Base-by-base conservation (phyloP, 2,329 filamentous ascomycete species). In the Kalmusia sp. region DNA sequence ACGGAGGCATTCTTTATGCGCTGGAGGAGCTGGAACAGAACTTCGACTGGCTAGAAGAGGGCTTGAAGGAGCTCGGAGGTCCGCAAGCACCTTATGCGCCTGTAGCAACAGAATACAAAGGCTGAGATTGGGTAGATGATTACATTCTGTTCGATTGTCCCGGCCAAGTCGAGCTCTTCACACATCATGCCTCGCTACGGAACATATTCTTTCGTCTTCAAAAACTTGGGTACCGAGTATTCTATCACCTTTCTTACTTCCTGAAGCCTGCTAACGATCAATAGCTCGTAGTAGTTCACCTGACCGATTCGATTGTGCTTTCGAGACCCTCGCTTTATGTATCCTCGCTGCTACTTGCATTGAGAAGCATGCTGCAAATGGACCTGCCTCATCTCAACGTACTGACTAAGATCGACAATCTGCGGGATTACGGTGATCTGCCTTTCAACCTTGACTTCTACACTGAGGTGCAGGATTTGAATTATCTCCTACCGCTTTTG, bases 371-470 rank as follows among this genome's bases (percentile, higher is more conserved):
- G 93, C 87, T 99, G 48, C 95, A 98, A 77, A 93, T 99, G 84
- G 95, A 98, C 70, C 89, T 98, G 57, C 92, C 95, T 1, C 92
- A 97, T 70, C 82, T 99, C 62, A 99, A 99, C 69, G 91, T 99
- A 57, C 84, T 99, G 22, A 97, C 93, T 52, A 99, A 99, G 78
- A 96, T 99, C 77, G 95, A 99, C 77, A 97, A 97, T 70, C 82
- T 99, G 49, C 81, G 87, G 30, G 86, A 89, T 47, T 97, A 96
- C 69, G 88, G 91, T 40, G 86, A 91, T 22, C 82, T 99, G 0
- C 92, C 93, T 0, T 97, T 99, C 80, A 96, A 96, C 67, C 87
- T 99, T 54, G 93, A 97, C 61, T 99, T 89, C 76, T 99, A 98
- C 74, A 98, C 95, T 56, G 93, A 99, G 74, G 93, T 98, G 6